phyloP scores from a whole-genome alignment of 2,329 filamentous ascomycete genomes.

The Albifimbria verrucaria region DNA sequence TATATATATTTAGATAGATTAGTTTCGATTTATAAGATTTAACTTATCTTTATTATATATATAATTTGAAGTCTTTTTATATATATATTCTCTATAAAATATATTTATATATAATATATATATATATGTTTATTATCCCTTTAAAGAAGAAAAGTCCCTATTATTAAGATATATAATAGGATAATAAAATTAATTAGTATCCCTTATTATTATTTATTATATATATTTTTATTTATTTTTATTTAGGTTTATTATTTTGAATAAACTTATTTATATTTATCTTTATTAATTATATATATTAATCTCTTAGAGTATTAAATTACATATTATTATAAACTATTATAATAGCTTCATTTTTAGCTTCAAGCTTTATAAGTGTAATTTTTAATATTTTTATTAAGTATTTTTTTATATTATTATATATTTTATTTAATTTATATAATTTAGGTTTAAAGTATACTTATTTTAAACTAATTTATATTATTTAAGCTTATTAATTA shows the following conservation, averaged over 20 bases:
- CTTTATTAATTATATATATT: not conserved
- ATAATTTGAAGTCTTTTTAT: too few species aligned
- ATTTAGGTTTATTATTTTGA: too few species aligned
- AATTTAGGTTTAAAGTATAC: not conserved
- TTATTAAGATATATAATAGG: too few species aligned
- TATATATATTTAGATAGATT: not conserved
- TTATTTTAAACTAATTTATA: not conserved
- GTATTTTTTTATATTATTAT: not conserved
- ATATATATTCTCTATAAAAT: not conserved
- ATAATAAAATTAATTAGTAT: too few species aligned
- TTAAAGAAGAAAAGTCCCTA: not conserved
- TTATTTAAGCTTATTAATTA: not conserved
- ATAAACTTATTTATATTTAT: too few species aligned
- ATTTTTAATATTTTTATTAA: not conserved
- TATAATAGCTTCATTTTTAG: not conserved
- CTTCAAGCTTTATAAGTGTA: too few species aligned
- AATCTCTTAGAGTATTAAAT: not conserved
- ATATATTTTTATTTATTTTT: too few species aligned
- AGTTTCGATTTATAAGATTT: constrained; percentile 2
- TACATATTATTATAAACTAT: too few species aligned
- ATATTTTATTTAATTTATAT: not conserved
- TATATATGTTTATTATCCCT: not conserved
- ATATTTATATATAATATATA: not conserved
- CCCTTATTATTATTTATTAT: too few species aligned
- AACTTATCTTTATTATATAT: too few species aligned